These are phyloP conservation scores for Tetramitus jugosus DNA, from an alignment of 208 protist species.

Conservation along the genomic window DNA sequence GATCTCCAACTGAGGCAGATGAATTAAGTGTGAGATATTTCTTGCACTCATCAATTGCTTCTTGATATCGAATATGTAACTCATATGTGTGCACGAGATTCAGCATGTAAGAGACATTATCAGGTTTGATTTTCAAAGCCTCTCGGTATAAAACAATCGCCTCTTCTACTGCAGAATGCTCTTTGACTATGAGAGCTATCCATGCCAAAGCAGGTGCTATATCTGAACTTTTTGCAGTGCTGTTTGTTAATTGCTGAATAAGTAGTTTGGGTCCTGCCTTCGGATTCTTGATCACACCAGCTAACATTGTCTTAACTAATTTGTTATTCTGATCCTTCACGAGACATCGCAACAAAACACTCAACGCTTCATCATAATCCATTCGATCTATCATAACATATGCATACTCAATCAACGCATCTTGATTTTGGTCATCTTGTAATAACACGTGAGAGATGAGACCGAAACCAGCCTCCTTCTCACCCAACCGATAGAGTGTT, in stretches of 20 bases:
- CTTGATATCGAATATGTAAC: not conserved
- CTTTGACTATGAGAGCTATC: not conserved
- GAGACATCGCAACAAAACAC: not conserved
- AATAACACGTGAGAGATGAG: not conserved
- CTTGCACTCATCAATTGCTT: not conserved
- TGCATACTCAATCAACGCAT: constrained; percentile 7
- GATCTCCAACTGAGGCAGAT: not conserved
- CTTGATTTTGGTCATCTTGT: not conserved
- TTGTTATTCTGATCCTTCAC: not conserved
- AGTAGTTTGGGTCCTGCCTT: not conserved
- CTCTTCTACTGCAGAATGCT: not conserved
- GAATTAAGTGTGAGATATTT: not conserved
- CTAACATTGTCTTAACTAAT: not conserved
- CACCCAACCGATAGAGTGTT: not conserved
- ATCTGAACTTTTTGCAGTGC: no score
- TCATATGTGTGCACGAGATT: constrained; percentile 11
- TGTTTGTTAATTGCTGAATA: not conserved
- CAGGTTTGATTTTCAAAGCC: not conserved
- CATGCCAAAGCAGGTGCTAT: not conserved
- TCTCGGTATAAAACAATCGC: not conserved
- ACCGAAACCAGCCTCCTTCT: not conserved
- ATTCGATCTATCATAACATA: not conserved
- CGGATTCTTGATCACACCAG: not conserved
- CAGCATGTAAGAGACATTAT: not conserved
- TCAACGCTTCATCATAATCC: not conserved